These are phyloP conservation scores for Trametes maxima DNA, from an alignment of 768 basidiomycete species.

Conservation along the genomic window DNA sequence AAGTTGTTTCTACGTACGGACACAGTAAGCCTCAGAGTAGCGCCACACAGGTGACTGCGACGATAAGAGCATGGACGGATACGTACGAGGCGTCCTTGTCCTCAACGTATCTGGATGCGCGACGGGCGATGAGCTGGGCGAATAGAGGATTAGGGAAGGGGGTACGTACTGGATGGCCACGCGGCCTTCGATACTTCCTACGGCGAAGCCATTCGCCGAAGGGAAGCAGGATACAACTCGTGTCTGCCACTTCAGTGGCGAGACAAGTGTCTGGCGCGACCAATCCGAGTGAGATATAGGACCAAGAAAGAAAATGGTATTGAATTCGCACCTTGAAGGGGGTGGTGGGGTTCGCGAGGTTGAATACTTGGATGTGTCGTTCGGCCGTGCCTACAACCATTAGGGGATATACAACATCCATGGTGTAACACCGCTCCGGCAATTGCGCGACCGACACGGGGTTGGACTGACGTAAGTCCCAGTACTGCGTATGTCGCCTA, in stretches of 20 bases:
- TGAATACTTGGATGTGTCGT: constrained; percentile 87
- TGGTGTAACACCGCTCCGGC: constrained; percentile 89
- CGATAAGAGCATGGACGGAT: neutral
- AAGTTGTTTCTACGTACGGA: constrained; percentile 47
- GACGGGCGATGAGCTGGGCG: neutral
- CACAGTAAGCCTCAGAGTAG: neutral
- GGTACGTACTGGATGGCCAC: constrained; percentile 90
- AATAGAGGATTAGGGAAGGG: neutral
- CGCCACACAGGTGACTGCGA: neutral
- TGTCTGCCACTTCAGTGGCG: constrained; percentile 94
- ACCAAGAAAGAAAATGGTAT: too few species aligned
- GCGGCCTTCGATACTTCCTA: constrained; percentile 87
- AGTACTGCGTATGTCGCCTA: constrained; percentile 60
- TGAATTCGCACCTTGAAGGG: constrained; percentile 65
- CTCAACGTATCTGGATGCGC: constrained; percentile 68
- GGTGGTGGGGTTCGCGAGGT: constrained; percentile 78
- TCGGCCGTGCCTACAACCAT: constrained; percentile 95
- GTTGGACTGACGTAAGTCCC: constrained; percentile 80
- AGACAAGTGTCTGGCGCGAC: constrained; percentile 63
- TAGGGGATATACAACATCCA: constrained; percentile 79
- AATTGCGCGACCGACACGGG: constrained; percentile 80
- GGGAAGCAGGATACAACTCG: constrained; percentile 85
- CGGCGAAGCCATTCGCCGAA: constrained; percentile 75
- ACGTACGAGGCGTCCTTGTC: constrained; percentile 75
- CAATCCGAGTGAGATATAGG: neutral